Conservation (phyloP, 331 rosid genomes). For the Quercus tomentella region DNA sequence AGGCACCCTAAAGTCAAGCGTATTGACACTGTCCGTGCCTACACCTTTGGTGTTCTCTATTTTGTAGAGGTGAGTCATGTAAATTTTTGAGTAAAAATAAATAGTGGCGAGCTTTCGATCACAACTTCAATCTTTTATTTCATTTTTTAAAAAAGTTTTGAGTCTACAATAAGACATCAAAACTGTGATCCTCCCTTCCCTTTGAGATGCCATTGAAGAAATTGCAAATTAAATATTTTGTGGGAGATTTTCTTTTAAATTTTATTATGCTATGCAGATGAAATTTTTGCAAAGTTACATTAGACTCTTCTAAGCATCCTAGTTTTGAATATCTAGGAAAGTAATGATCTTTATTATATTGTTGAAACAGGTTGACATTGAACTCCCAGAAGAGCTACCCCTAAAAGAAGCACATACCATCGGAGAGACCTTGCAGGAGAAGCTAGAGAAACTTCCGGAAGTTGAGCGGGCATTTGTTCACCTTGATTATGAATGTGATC, state of each 20-base stretch:
- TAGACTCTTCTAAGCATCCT: background rate
- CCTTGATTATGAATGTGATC: constrained; percentile 85
- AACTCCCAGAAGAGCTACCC: constrained; percentile 82
- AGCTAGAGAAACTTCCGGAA: constrained; percentile 78
- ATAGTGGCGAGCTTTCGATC: background rate
- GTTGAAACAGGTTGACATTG: constrained; percentile 81
- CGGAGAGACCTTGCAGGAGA: constrained; percentile 82
- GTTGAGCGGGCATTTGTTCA: constrained; percentile 97
- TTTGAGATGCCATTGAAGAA: background rate
- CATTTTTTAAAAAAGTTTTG: background rate
- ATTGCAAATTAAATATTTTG: background rate
- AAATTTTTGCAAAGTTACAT: background rate
- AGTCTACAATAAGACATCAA: background rate
- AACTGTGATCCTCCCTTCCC: background rate
- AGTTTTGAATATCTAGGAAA: background rate
- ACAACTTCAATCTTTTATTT: background rate
- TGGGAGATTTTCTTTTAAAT: background rate
- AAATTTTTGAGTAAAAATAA: background rate
- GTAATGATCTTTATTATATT: background rate
- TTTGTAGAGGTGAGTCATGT: constrained; percentile 78
- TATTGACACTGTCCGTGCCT: constrained; percentile 91
- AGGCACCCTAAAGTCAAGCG: constrained; percentile 80
- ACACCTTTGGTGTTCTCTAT: constrained; percentile 93
- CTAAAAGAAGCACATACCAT: constrained; percentile 86
- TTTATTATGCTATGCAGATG: background rate